Evolutionary conservation across 108 stramenopile species (phyloP).

Genomic region (Cyclotella kingstonii): DNA sequence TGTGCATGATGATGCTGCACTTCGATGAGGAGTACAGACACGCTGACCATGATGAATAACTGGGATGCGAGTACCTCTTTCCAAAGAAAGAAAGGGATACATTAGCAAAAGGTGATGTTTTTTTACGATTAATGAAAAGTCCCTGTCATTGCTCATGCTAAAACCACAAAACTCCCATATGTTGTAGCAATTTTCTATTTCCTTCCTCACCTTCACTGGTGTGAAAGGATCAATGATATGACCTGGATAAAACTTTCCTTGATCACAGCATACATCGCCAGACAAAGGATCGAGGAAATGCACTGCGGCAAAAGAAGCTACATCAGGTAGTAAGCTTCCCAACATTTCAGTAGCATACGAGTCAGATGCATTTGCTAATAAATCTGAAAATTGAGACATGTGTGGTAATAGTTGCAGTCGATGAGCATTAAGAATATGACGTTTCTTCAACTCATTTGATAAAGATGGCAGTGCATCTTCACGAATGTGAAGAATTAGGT

Average conservation of each 20-base stretch:
- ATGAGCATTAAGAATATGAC: conserved; percentile 24
- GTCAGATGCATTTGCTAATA: neutral
- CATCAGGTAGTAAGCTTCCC: conserved; percentile 1
- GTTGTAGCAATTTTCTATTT: neutral
- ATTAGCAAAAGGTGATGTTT: conserved; percentile 3
- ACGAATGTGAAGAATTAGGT: conserved; percentile 21
- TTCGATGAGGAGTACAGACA: conserved; percentile 12
- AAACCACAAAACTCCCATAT: conserved; percentile 25
- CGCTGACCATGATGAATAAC: conserved; percentile 24
- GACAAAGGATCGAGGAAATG: conserved; percentile 5
- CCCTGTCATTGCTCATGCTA: conserved; percentile 1
- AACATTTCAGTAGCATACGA: neutral
- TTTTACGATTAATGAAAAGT: neutral
- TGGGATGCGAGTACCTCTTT: conserved; percentile 18
- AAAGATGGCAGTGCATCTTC: conserved; percentile 5
- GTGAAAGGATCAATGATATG: conserved; percentile 5
- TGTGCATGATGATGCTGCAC: too few species aligned
- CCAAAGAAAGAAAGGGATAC: conserved; percentile 23
- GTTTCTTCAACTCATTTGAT: conserved; percentile 10
- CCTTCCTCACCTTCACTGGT: neutral
- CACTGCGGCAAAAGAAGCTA: conserved; percentile 6
- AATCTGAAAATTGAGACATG: conserved; percentile 25
- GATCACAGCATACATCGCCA: conserved; percentile 24
- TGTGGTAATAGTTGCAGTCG: conserved; percentile 23
- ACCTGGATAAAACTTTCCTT: conserved; percentile 28